Evolutionary conservation across 1,284 basidiomycete genomes (phyloP).

Genomic region (Papiliotrema laurentii): DNA sequence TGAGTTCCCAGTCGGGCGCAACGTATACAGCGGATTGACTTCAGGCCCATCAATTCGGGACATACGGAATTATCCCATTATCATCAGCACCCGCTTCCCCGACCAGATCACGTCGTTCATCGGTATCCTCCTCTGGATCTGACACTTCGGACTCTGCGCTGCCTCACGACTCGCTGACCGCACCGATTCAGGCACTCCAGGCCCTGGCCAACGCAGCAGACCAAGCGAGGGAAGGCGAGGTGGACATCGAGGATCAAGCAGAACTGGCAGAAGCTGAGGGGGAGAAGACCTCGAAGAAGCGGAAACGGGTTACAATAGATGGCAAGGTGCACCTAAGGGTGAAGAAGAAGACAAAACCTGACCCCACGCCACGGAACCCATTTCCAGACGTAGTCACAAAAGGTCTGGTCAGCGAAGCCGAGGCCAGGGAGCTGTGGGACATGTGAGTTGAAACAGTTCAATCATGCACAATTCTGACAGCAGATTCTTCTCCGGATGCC

Average conservation of each 20-base stretch:
- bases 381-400: conserved; percentile 50
- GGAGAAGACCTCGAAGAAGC: conserved; percentile 18
- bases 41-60: conserved; percentile 81
- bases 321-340: conserved; percentile 54
- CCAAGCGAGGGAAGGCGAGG: conserved; percentile 61
- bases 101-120: conserved; percentile 26
- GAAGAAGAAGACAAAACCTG: conserved; percentile 79
- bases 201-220: conserved; percentile 89
- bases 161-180: conserved; percentile 71
- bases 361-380: conserved; percentile 69
- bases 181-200: conserved; percentile 87
- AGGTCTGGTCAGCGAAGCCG: conserved; percentile 68
- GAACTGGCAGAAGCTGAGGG: conserved; percentile 4
- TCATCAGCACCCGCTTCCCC: conserved; percentile 63
- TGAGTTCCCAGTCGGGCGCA: conserved; percentile 39
- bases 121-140: conserved; percentile 62
- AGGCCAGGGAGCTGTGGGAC: conserved; percentile 77
- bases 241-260: conserved; percentile 11
- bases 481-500: conserved; percentile 92
- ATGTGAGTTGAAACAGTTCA: conserved; percentile 56
- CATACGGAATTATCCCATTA: conserved; percentile 67
- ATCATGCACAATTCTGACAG: background rate
- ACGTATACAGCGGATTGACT: conserved; percentile 2
- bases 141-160: conserved; percentile 67
- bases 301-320: conserved; percentile 34